A percentile compares a stretch with the other conserved stretches of the same genome.
These are phyloP conservation scores for Populus tremula DNA, from an alignment of 345 rosid species.

Conservation along the genomic window DNA sequence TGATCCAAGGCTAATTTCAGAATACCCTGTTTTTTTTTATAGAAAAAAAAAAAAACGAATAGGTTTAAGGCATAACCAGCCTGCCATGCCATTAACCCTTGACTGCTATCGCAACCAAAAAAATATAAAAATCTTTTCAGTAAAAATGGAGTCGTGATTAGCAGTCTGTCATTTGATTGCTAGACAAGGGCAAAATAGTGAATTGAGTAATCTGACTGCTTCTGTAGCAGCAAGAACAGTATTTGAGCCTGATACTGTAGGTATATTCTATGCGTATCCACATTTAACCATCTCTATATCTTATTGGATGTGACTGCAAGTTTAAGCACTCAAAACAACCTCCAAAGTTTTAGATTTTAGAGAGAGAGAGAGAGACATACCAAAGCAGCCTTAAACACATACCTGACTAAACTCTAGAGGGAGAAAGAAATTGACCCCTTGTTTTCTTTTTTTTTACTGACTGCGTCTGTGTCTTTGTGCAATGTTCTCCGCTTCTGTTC, in stretches of 20 bases:
- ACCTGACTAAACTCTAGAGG: neutral
- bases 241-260: constrained; percentile 43
- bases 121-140: too few relatives aligned
- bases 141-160: too few relatives aligned
- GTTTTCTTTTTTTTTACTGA: neutral
- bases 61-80: too few relatives aligned
- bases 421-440: neutral
- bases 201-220: neutral
- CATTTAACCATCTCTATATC: constrained; percentile 20
- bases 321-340: constrained; percentile 10
- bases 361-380: neutral
- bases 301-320: constrained; percentile 17
- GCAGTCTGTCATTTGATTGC: too few relatives aligned
- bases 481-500: constrained; percentile 52
- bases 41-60: too few relatives aligned
- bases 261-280: constrained; percentile 41
- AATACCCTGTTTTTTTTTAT: too few relatives aligned
- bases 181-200: neutral
- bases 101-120: too few relatives aligned
- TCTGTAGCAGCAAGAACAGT: neutral
- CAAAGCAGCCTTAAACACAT: neutral
- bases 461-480: constrained; percentile 8
- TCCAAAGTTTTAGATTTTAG: neutral
- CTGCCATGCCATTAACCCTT: too few relatives aligned
- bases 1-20: too few relatives aligned